These are phyloP conservation scores for Syzygium jambos DNA, from an alignment of 345 rosid species.

Conservation along the genomic window DNA sequence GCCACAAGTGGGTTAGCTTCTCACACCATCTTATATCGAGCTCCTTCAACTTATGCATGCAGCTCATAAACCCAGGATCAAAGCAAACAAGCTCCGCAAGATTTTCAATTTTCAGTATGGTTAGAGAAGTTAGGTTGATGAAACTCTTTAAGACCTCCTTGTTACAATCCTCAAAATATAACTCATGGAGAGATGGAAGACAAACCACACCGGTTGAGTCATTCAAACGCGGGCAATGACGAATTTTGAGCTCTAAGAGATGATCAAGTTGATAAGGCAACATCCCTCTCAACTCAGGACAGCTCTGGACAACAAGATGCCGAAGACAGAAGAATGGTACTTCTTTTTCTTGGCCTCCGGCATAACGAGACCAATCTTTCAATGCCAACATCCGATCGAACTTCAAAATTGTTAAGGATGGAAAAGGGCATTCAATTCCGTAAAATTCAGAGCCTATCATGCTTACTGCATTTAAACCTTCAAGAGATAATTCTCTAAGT, in stretches of 20 bases:
- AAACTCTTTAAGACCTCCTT: neutral
- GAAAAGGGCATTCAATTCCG: neutral
- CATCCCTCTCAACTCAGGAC: accelerated
- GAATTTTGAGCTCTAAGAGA: neutral
- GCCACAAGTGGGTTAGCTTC: accelerated
- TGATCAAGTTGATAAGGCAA: neutral
- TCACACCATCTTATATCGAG: accelerated
- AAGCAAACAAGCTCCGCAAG: accelerated
- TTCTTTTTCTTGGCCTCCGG: accelerated
- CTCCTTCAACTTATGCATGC: neutral
- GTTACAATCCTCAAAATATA: accelerated
- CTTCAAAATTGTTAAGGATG: neutral
- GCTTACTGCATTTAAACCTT: accelerated
- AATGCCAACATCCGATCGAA: accelerated
- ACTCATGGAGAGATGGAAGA: neutral
- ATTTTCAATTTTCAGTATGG: neutral
- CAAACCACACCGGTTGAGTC: accelerated
- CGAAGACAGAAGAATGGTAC: accelerated
- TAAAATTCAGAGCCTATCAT: neutral
- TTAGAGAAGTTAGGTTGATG: neutral
- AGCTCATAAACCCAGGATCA: neutral
- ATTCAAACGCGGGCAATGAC: accelerated
- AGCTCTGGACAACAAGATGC: neutral
- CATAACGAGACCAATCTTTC: neutral
- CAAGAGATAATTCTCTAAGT: neutral